Evolutionary conservation across 768 basidiomycete species (phyloP), one percentile per base, ranked within the genome.

Genomic region (Panaeolus papilionaceus): DNA sequence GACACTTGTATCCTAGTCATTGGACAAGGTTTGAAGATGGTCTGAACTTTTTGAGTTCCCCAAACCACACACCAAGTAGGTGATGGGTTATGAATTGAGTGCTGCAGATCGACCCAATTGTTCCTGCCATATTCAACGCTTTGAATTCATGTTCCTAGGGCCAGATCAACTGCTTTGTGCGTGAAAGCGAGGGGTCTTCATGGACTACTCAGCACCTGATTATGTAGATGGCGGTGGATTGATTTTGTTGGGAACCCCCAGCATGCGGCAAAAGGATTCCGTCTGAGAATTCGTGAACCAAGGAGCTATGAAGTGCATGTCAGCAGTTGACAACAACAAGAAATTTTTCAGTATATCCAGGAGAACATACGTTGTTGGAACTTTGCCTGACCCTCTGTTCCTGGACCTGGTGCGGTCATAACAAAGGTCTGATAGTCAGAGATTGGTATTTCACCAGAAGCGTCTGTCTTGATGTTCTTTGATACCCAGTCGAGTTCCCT

Each of bases 201-300:
- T 11, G 9, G 39, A 14, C 39, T 40, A 2, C 14, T 40, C 39
- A 40, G 9, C 39, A 11, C 16, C 45, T 18, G 18, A 58, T 37
- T 28, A 51, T 8, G 47, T 51, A 7, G n/a, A 20, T 8, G 47
- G 47, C 18, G 73, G 72, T 5, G 75, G 76, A 67, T 82, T 81
- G 42, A 85, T 81, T 70, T 87, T 91, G 79, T 97, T 94, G 68
- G 88, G 84, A 44, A 99, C 86, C 18, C 85, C 86, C 44, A 99
- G 75, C 87, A 98, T 87, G 20, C 79, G 75, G 74, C 93, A 94
- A 72, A 98, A 92, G 2, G 95, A 90, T 64, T 87, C 88, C 0
- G 96, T 99, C 75, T 99, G 96, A 33, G 94, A 92, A 73, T 96
- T 97, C 28, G 89, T 86, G 76, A 94, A 96, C 81, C 85, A 87